A percentile compares a stretch with the other conserved stretches of the same genome.
Evolutionary conservation across 768 basidiomycete species (phyloP).

Genomic region (Mycena rebaudengoi): DNA sequence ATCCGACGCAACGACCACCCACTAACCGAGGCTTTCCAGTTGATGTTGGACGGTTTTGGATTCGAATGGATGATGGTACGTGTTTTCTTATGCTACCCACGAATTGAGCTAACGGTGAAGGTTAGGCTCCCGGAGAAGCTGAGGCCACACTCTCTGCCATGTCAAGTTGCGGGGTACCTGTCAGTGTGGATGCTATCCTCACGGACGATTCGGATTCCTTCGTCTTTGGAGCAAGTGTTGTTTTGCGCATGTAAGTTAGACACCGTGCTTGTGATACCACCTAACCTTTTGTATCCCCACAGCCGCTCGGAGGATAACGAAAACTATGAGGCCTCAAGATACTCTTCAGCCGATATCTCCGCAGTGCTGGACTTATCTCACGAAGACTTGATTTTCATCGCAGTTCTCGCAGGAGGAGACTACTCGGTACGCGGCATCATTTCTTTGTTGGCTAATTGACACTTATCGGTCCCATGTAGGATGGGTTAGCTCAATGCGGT

Average conservation of each 20-base stretch:
- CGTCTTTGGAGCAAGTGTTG: constrained; percentile 57
- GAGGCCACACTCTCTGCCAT: constrained; percentile 63
- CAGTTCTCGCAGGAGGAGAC: constrained; percentile 50
- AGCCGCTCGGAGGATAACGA: constrained; percentile 54
- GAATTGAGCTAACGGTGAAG: neutral
- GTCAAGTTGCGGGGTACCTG: constrained; percentile 41
- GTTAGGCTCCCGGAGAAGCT: constrained; percentile 62
- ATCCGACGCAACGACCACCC: constrained; percentile 37
- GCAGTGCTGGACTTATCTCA: constrained; percentile 30
- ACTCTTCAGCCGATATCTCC: constrained; percentile 33
- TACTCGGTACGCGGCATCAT: constrained; percentile 41
- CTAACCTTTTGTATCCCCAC: constrained; percentile 34
- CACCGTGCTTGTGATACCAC: neutral
- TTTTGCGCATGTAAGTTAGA: constrained; percentile 26
- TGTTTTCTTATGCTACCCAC: neutral
- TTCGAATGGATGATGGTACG: constrained; percentile 42
- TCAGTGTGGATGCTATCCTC: constrained; percentile 53
- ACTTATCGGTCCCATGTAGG: neutral
- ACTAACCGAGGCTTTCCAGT: constrained; percentile 32
- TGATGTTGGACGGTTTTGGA: constrained; percentile 53
- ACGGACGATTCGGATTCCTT: constrained; percentile 60
- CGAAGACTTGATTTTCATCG: constrained; percentile 49
- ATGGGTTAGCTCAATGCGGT: neutral
- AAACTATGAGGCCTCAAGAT: constrained; percentile 51
- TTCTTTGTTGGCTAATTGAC: neutral